Base-by-base conservation (phyloP, 345 rosid genomes). In the Laguncularia racemosa region DNA sequence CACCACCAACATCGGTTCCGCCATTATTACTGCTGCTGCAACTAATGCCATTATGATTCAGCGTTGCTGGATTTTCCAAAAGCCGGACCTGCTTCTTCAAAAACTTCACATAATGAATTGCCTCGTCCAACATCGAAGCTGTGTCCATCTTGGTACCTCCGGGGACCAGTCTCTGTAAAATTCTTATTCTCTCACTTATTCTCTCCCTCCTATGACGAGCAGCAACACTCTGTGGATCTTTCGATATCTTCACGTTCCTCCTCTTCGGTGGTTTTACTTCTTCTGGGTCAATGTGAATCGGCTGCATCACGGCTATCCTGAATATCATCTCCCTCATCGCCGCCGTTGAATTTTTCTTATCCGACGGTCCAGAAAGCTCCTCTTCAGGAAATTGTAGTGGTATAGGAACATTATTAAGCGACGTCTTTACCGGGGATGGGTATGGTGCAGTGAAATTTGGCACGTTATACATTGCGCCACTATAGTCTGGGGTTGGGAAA, bases 121-220 rank as follows among this genome's bases (percentile, higher is more conserved):
- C 88, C 66, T 85, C 88, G 51, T 85, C 88, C 50, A 85, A 64
- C 91, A 82, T 85, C 1, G 91, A 85, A 0, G 91, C 88, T 0
- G 91, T 85, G 69, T 85, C 91, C 91, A 82, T 85, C 69, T 80
- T 85, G 40, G 91, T 85, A 50, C 91, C 91, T 2, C 91, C 88
- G 0, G 91, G 91, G 33, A 85, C 92, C 0, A 85, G 79, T 63
- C 86, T 71, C 70, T 85, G 88, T 13, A 85, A 78, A 46, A 82
- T 80, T 67, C 88, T 69, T 12, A 85, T 82, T 48, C 75, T 71
- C 72, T 85, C 86, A 43, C 92, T 85, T 58, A 85, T 85, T 75
- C 81, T 71, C 66, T 82, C 92, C 56, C 92, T 59, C 45, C 92
- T 63, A 17, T 78, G 88, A 21, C 92, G 71, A 2, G 88, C 88